phyloP scores from a whole-genome alignment of 768 basidiomycete species.

The Lactarius hengduanensis region DNA sequence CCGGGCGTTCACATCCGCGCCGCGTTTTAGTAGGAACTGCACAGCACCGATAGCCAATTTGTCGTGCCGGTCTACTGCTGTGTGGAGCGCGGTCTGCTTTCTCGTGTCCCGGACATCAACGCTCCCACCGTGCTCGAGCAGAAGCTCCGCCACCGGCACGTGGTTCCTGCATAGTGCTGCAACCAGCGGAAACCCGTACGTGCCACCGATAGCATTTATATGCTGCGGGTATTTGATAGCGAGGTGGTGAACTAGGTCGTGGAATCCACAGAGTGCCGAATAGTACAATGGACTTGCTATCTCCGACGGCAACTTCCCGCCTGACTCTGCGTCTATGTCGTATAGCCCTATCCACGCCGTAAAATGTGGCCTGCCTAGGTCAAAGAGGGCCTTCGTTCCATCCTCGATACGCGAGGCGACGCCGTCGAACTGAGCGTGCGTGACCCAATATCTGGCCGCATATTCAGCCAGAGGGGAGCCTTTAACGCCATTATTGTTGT shows the following conservation, averaged over 20 bases:
- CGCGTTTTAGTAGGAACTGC: neutral
- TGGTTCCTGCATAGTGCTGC: neutral
- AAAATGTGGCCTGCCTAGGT: neutral
- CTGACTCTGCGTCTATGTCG: neutral
- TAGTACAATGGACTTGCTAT: slow-evolving; percentile 5
- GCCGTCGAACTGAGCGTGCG: neutral
- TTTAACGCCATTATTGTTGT: neutral
- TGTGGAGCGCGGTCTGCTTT: neutral
- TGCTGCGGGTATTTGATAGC: neutral
- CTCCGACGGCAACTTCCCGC: neutral
- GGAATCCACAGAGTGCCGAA: slow-evolving; percentile 8
- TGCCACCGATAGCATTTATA: neutral
- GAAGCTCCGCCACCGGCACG: neutral
- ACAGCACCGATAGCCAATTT: neutral
- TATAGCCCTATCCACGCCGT: neutral
- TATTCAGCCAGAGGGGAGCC: neutral
- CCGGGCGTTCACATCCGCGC: neutral
- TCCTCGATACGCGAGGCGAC: neutral
- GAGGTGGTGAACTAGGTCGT: neutral
- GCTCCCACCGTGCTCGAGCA: neutral
- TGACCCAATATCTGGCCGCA: neutral
- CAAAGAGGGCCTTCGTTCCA: neutral
- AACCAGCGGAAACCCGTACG: neutral
- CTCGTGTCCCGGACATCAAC: neutral
- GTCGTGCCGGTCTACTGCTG: neutral